Evolutionary conservation across 139 green algal genomes (phyloP).

Genomic region (Chlamydomonas sp.): DNA sequence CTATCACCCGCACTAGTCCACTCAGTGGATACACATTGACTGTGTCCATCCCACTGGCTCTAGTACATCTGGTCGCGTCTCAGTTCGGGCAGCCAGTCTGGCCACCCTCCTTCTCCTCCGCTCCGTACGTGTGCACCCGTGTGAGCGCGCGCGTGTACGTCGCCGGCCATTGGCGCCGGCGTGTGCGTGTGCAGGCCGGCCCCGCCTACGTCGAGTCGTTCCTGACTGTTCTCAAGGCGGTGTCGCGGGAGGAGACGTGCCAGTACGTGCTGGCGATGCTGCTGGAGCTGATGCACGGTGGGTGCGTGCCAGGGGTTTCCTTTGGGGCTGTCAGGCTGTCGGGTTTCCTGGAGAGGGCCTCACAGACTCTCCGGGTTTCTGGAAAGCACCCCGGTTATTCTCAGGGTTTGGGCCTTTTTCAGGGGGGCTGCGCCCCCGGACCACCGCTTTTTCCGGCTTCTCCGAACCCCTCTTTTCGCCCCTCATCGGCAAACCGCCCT

Average conservation of each 20-base stretch:
- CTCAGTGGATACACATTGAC: too few relatives aligned
- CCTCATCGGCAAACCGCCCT: too few relatives aligned
- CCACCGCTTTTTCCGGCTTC: neutral
- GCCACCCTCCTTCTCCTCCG: too few relatives aligned
- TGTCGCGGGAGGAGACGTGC: slow-evolving; percentile 85
- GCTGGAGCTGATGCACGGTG: slow-evolving; percentile 68
- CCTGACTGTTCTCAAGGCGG: slow-evolving; percentile 74
- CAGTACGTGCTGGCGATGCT: slow-evolving; percentile 86
- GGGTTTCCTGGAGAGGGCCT: neutral
- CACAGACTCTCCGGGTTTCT: neutral
- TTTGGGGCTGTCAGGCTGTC: neutral
- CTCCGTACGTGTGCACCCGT: too few relatives aligned
- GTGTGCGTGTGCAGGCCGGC: slow-evolving; percentile 63
- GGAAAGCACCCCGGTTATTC: neutral
- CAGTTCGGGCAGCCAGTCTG: too few relatives aligned
- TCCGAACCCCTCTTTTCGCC: too few relatives aligned
- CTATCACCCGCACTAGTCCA: too few relatives aligned
- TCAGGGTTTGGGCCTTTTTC: neutral
- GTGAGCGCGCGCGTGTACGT: too few relatives aligned
- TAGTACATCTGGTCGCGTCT: too few relatives aligned
- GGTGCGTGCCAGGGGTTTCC: neutral
- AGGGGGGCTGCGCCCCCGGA: neutral
- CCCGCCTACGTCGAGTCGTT: slow-evolving; percentile 68
- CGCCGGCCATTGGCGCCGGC: too few relatives aligned
- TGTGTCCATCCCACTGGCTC: too few relatives aligned